These are phyloP conservation scores for Backusella tarrabulga DNA, from an alignment of 192 early-diverging fungal species.

Conservation along the genomic window DNA sequence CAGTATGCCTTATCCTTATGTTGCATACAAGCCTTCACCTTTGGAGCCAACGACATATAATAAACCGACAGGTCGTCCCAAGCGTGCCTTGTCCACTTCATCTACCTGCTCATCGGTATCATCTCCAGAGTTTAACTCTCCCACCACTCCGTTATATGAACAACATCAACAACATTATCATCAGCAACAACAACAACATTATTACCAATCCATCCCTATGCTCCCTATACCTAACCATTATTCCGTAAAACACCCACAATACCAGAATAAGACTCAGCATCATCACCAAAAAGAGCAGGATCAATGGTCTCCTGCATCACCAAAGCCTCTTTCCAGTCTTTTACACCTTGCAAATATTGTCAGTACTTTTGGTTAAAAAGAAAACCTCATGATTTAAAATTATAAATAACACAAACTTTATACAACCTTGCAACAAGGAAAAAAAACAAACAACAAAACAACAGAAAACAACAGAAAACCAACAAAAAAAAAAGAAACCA, in stretches of 20 bases:
- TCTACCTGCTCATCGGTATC: constrained; percentile 6
- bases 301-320: neutral
- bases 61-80: neutral
- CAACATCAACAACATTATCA: neutral
- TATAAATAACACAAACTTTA: too few species aligned
- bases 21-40: neutral
- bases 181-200: neutral
- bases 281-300: constrained; percentile 9
- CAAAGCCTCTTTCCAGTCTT: constrained; percentile 14
- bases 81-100: neutral
- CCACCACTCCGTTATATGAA: neutral
- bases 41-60: neutral
- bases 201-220: neutral
- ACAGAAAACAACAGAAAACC: neutral
- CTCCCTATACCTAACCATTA: neutral
- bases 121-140: neutral
- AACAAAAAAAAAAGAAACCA: neutral
- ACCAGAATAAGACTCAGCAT: neutral
- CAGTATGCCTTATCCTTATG: constrained; percentile 16
- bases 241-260: neutral
- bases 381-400: neutral
- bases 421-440: too few species aligned
- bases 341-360: constrained; percentile 14
- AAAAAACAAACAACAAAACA: neutral
- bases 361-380: constrained; percentile 15